Evolutionary conservation across 768 basidiomycete genomes (phyloP).

Genomic region (Floccularia luteovirens): DNA sequence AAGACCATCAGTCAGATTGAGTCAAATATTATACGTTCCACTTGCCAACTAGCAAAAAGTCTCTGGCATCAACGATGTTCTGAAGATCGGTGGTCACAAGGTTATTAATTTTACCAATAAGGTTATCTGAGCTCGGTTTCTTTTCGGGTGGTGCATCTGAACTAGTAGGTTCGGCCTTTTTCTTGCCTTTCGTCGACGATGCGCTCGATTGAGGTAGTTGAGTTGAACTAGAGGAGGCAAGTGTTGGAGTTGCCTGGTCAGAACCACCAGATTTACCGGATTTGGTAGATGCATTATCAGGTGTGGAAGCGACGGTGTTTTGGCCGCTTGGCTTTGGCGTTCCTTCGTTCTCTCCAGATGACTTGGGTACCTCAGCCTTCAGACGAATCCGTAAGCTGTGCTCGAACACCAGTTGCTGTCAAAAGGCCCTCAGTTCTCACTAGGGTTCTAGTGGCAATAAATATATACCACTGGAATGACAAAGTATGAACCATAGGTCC

Average conservation of each 20-base stretch:
- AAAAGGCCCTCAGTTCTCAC: constrained; percentile 33
- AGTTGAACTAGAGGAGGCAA: not conserved
- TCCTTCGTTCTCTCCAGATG: not conserved
- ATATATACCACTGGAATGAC: constrained; percentile 47
- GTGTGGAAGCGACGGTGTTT: no score
- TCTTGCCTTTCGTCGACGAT: not conserved
- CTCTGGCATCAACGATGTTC: constrained; percentile 28
- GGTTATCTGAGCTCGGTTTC: constrained; percentile 19
- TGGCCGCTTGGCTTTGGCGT: no score
- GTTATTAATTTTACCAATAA: constrained; percentile 75
- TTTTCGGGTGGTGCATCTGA: not conserved
- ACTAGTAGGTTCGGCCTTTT: not conserved
- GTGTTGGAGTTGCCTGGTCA: not conserved
- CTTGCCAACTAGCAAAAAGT: constrained; percentile 17
- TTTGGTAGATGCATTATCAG: constrained; percentile 3
- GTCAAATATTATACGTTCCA: not conserved
- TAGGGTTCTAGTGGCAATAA: constrained; percentile 33
- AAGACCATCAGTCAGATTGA: not conserved
- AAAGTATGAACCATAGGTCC: constrained; percentile 37
- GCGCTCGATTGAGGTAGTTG: not conserved
- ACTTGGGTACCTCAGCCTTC: constrained; percentile 29
- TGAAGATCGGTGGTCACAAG: constrained; percentile 60
- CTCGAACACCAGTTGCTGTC: constrained; percentile 33
- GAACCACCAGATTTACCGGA: constrained; percentile 11
- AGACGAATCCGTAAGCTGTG: constrained; percentile 55